These are phyloP conservation scores for Clavispora asparagi DNA, from an alignment of 805 yeast genomes.

Conservation along the genomic window DNA sequence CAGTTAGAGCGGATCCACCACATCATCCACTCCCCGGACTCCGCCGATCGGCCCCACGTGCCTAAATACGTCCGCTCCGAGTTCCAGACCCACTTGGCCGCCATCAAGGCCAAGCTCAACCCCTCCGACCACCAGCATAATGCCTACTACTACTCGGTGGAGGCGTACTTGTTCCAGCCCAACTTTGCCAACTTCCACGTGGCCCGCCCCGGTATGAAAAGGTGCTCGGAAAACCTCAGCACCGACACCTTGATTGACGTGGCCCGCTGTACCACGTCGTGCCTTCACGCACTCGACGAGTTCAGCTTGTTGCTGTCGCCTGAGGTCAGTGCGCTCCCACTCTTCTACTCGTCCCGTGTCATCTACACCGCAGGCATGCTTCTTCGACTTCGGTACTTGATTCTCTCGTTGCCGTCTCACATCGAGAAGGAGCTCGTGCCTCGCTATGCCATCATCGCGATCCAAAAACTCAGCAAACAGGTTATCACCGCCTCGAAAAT, in stretches of 20 bases:
- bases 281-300: conserved; percentile 46
- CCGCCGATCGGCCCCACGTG: conserved; percentile 18
- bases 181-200: conserved; percentile 20
- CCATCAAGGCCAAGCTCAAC: conserved; percentile 34
- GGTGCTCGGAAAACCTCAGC: conserved; percentile 14
- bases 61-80: conserved; percentile 41
- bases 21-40: conserved; percentile 38
- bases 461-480: conserved; percentile 24
- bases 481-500: conserved; percentile 24
- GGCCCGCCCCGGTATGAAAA: conserved; percentile 1
- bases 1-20: conserved; percentile 58
- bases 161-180: conserved; percentile 64
- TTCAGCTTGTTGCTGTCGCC: conserved; percentile 40
- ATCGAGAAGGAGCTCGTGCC: conserved; percentile 45
- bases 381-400: conserved; percentile 49
- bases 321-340: conserved; percentile 53
- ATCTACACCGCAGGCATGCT: conserved; percentile 65
- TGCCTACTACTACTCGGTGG: conserved; percentile 56
- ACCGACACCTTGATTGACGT: conserved; percentile 37
- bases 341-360: conserved; percentile 51
- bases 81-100: conserved; percentile 43
- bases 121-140: conserved; percentile 36
- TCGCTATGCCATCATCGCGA: conserved; percentile 32
- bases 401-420: conserved; percentile 47
- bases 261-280: conserved; percentile 48